Evolutionary conservation across 1,139 yeast species (phyloP).

Genomic region (Lodderomyces oxycetoniae): DNA sequence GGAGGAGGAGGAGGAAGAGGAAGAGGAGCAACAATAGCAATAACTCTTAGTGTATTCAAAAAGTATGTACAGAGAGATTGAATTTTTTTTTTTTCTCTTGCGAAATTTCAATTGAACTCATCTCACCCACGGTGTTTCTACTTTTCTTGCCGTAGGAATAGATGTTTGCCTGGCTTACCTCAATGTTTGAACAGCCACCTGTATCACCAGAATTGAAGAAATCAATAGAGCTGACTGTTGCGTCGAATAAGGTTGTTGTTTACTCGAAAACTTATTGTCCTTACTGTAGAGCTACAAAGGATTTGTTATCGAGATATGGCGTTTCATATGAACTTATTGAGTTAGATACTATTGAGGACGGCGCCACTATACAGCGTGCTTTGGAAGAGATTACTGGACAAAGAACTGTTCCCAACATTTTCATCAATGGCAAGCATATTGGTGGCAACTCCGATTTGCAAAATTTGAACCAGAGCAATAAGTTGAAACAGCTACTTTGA

Average conservation of each 20-base stretch:
- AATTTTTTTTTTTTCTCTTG: too few relatives aligned
- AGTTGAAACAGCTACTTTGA: conserved; percentile 14
- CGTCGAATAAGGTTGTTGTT: conserved; percentile 18
- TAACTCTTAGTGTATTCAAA: too few relatives aligned
- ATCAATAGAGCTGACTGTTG: conserved; percentile 18
- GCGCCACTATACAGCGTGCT: conserved; percentile 56
- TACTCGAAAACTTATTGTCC: conserved; percentile 26
- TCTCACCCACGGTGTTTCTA: not conserved
- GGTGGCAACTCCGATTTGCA: conserved; percentile 89
- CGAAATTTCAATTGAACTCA: not conserved
- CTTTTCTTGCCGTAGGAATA: not conserved
- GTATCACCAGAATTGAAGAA: conserved; percentile 17
- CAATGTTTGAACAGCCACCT: conserved; percentile 11
- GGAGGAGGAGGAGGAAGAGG: not conserved
- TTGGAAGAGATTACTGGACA: conserved; percentile 71
- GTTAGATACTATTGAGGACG: conserved; percentile 19
- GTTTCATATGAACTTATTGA: conserved; percentile 20
- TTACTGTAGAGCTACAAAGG: conserved; percentile 24
- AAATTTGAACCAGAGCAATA: conserved; percentile 31
- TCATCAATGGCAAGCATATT: conserved; percentile 76
- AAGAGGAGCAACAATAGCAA: not conserved
- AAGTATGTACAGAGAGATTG: too few relatives aligned
- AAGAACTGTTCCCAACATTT: conserved; percentile 82
- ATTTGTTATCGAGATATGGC: conserved; percentile 15
- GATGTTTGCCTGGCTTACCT: conserved; percentile 7